phyloP scores from a whole-genome alignment of 23 red algal genomes.

The Gracilariopsis chorda region DNA sequence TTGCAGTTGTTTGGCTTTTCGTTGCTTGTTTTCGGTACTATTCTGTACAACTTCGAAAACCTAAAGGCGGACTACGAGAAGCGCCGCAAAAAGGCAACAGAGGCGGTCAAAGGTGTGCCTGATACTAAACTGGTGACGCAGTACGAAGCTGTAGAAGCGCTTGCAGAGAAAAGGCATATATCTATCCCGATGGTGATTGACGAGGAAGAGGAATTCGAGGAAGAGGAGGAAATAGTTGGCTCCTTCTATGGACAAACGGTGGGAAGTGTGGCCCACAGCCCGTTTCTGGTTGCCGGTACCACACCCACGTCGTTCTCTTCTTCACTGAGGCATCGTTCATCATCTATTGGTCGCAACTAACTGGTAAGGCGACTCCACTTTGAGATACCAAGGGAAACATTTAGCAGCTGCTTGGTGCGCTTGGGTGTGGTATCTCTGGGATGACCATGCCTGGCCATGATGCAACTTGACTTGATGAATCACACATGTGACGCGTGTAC shows the following conservation, averaged over 20 bases:
- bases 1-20: conserved; percentile 83
- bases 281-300: conserved; percentile 16
- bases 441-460: too few relatives aligned
- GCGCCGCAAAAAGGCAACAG: background rate
- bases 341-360: too few relatives aligned
- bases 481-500: too few relatives aligned
- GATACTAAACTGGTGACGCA: background rate
- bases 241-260: conserved; percentile 23
- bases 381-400: too few relatives aligned
- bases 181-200: background rate
- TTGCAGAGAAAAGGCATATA: background rate
- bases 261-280: conserved; percentile 8
- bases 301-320: background rate
- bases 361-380: too few relatives aligned
- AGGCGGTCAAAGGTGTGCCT: background rate
- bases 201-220: background rate
- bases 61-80: conserved; percentile 37
- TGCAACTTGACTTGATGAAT: too few relatives aligned
- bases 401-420: too few relatives aligned
- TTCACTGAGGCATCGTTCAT: background rate
- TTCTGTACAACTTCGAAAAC: conserved; percentile 75
- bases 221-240: background rate
- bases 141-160: background rate
- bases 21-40: conserved; percentile 78
- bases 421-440: too few relatives aligned